These are phyloP conservation scores for Lachancea thermotolerans DNA, from an alignment of 805 yeast species.

Conservation along the genomic window DNA sequence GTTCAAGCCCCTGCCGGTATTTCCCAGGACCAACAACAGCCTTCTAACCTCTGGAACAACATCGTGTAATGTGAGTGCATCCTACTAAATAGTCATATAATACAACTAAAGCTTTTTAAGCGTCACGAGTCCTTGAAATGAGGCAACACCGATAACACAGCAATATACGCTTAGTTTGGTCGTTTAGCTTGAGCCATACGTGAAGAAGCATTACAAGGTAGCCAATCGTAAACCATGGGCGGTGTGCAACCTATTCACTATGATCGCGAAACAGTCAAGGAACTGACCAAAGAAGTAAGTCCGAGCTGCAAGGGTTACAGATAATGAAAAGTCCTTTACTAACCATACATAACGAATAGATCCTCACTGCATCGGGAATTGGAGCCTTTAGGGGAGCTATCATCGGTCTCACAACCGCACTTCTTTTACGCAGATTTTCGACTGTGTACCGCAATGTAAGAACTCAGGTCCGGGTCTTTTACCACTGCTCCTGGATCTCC, in stretches of 20 bases:
- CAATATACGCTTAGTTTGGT: not conserved
- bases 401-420: constrained; percentile 32
- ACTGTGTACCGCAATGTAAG: constrained; percentile 35
- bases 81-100: not conserved
- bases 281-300: constrained; percentile 33
- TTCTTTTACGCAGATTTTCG: constrained; percentile 31
- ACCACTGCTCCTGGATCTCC: constrained; percentile 37
- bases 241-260: constrained; percentile 34
- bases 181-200: no score
- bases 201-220: no score
- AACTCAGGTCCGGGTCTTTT: constrained; percentile 36
- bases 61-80: constrained; percentile 1
- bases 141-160: not conserved
- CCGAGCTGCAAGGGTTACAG: not conserved
- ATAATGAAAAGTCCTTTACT: not conserved
- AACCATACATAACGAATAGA: constrained; percentile 13
- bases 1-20: not conserved
- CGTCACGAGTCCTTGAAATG: not conserved
- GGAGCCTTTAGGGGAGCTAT: constrained; percentile 40
- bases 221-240: constrained; percentile 8
- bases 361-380: constrained; percentile 33
- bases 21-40: constrained; percentile 7
- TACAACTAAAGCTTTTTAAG: not conserved
- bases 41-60: constrained; percentile 6
- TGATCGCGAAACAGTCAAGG: constrained; percentile 32